A percentile compares a stretch with the other conserved stretches of the same genome.
Conservation (phyloP, 441 rosid genomes). For the Metrosideros polymorpha region DNA sequence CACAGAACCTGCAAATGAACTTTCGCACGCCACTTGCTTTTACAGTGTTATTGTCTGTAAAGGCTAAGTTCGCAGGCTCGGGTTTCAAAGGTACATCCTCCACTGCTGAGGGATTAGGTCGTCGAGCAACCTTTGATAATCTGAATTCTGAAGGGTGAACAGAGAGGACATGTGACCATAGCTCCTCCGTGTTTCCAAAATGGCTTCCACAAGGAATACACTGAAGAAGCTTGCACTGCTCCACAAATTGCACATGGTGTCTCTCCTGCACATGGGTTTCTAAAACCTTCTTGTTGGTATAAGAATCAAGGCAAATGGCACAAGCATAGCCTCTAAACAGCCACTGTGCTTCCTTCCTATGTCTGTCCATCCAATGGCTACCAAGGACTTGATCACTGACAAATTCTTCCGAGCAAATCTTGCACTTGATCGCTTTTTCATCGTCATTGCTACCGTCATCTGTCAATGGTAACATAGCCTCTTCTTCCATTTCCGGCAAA, state of each 20-base stretch:
- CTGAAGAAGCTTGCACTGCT: constrained; percentile 93
- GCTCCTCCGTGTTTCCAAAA: constrained; percentile 80
- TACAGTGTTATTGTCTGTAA: constrained; percentile 32
- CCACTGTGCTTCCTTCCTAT: constrained; percentile 78
- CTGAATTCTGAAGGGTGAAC: constrained; percentile 58
- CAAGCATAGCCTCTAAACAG: constrained; percentile 84
- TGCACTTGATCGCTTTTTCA: constrained; percentile 45
- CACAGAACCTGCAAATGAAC: constrained; percentile 82
- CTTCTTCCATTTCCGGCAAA: constrained; percentile 29
- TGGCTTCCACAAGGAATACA: constrained; percentile 92
- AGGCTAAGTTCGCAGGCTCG: constrained; percentile 24
- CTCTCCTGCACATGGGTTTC: constrained; percentile 92
- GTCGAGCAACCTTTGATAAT: constrained; percentile 31
- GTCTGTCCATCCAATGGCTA: constrained; percentile 62
- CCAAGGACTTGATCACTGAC: constrained; percentile 46
- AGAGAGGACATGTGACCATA: constrained; percentile 75
- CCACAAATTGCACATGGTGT: constrained; percentile 82
- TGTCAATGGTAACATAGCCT: constrained; percentile 30
- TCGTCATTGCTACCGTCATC: constrained; percentile 24
- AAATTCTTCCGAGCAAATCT: constrained; percentile 52
- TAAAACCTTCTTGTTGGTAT: constrained; percentile 60
- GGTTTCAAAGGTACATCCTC: constrained; percentile 32
- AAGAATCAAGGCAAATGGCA: constrained; percentile 96
- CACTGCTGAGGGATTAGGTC: constrained; percentile 9
- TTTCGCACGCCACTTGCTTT: constrained; percentile 36